phyloP scores from a whole-genome alignment of 352 stramenopile species.

The Pythium utonaiense region DNA sequence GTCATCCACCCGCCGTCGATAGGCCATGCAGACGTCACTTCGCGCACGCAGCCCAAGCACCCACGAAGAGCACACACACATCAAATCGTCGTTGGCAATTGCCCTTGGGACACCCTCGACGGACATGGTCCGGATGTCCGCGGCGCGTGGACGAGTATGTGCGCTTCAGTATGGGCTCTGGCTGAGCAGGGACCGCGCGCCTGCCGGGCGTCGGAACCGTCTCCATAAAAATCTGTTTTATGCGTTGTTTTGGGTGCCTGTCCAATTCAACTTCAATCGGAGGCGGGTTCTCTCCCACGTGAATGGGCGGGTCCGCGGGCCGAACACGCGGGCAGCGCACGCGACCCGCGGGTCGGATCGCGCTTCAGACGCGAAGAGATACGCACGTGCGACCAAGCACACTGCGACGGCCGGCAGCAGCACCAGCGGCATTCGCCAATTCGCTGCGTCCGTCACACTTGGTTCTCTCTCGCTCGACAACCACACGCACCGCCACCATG shows the following conservation, averaged over 20 bases:
- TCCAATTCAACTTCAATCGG: slow-evolving; percentile 1
- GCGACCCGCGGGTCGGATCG: slow-evolving; percentile 16
- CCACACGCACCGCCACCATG: slow-evolving; percentile 17
- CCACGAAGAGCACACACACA: slow-evolving; percentile 16
- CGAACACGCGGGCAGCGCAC: not conserved
- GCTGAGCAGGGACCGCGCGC: slow-evolving; percentile 13
- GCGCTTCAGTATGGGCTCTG: slow-evolving; percentile 4
- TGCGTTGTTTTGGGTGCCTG: not conserved
- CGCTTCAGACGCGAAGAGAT: slow-evolving; percentile 9
- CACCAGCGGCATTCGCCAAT: slow-evolving; percentile 13
- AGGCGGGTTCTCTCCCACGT: not conserved
- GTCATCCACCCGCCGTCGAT: not conserved
- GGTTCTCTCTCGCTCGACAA: not conserved
- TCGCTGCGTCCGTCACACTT: not conserved
- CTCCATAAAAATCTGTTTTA: slow-evolving; percentile 2
- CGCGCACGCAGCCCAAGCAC: too few species aligned
- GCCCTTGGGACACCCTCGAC: slow-evolving; percentile 2
- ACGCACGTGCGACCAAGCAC: slow-evolving; percentile 8
- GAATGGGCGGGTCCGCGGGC: not conserved
- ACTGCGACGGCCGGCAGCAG: not conserved
- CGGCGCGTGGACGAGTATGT: not conserved
- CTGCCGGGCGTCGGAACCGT: not conserved
- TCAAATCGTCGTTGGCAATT: slow-evolving; percentile 2
- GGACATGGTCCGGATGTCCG: slow-evolving; percentile 14
- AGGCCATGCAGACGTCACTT: too few species aligned